These are phyloP conservation scores for Xylariaceae sp. DNA, from an alignment of 2,329 filamentous ascomycete species.

Conservation along the genomic window DNA sequence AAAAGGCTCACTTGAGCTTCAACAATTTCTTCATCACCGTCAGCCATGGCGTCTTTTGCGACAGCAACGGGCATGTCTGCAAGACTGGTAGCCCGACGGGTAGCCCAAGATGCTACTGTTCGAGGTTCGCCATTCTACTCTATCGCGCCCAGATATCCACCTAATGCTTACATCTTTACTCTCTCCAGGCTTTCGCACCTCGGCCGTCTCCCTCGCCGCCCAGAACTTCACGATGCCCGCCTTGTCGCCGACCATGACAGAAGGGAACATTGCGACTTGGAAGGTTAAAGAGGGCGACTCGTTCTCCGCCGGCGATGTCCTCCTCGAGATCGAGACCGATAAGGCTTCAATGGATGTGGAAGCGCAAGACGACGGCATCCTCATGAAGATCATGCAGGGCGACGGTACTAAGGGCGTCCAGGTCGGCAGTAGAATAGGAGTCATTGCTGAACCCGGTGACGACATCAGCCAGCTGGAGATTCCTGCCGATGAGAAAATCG, in stretches of 20 bases:
- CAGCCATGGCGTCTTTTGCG: conserved; percentile 60
- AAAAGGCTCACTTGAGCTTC: conserved; percentile 31
- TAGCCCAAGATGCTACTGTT: conserved; percentile 47
- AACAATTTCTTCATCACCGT: conserved; percentile 18
- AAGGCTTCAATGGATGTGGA: conserved; percentile 95
- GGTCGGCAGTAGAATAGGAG: conserved; percentile 75
- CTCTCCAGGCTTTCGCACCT: conserved; percentile 56
- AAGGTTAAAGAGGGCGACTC: conserved; percentile 81
- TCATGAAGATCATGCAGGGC: conserved; percentile 73
- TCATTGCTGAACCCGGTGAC: conserved; percentile 75
- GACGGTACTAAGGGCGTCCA: conserved; percentile 72
- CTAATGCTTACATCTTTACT: conserved; percentile 3
- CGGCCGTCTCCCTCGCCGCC: conserved; percentile 60
- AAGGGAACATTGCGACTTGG: conserved; percentile 83
- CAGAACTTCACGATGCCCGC: conserved; percentile 90
- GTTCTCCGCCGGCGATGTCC: conserved; percentile 76
- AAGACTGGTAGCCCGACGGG: conserved; percentile 50
- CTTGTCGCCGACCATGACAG: conserved; percentile 88
- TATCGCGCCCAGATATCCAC: not conserved
- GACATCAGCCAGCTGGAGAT: conserved; percentile 70
- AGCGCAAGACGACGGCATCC: conserved; percentile 79
- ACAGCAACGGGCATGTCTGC: conserved; percentile 59
- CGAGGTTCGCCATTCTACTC: conserved; percentile 47
- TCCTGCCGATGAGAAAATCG: conserved; percentile 58
- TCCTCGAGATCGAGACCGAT: conserved; percentile 89